Evolutionary conservation across 176 grass and related monocot genomes (phyloP).

Genomic region (Saccharum officinarum): DNA sequence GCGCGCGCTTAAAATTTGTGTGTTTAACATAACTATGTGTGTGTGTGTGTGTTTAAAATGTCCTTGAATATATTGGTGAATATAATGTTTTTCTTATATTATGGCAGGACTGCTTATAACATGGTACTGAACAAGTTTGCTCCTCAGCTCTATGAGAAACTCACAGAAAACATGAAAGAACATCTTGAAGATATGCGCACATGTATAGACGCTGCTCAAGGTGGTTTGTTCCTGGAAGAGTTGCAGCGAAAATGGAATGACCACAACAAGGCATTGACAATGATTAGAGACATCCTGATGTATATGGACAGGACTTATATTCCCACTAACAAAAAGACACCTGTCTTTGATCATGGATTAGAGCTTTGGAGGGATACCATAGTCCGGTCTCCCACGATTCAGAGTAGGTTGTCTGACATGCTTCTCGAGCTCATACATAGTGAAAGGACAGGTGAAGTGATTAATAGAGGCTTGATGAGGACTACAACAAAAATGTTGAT

Average conservation of each 20-base stretch:
- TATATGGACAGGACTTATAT: slow-evolving; percentile 86
- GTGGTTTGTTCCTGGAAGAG: slow-evolving; percentile 67
- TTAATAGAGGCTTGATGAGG: slow-evolving; percentile 79
- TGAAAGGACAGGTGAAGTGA: slow-evolving; percentile 73
- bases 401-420: slow-evolving; percentile 56
- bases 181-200: slow-evolving; percentile 69
- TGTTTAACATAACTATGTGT: background rate
- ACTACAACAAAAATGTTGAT: slow-evolving; percentile 84
- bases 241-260: slow-evolving; percentile 73
- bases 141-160: slow-evolving; percentile 63
- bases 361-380: slow-evolving; percentile 83
- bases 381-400: slow-evolving; percentile 50
- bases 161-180: slow-evolving; percentile 52
- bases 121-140: slow-evolving; percentile 77
- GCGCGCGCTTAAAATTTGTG: too few relatives aligned
- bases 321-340: slow-evolving; percentile 52
- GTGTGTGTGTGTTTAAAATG: background rate
- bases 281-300: slow-evolving; percentile 90
- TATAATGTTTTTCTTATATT: slow-evolving; percentile 25
- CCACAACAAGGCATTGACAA: slow-evolving; percentile 74
- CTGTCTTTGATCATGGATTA: slow-evolving; percentile 74
- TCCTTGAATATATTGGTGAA: background rate
- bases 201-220: slow-evolving; percentile 64
- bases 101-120: slow-evolving; percentile 77
- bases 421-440: slow-evolving; percentile 68